Evolutionary conservation across 176 grass and related monocot genomes (phyloP).

Genomic region (Aegilops longissima): DNA sequence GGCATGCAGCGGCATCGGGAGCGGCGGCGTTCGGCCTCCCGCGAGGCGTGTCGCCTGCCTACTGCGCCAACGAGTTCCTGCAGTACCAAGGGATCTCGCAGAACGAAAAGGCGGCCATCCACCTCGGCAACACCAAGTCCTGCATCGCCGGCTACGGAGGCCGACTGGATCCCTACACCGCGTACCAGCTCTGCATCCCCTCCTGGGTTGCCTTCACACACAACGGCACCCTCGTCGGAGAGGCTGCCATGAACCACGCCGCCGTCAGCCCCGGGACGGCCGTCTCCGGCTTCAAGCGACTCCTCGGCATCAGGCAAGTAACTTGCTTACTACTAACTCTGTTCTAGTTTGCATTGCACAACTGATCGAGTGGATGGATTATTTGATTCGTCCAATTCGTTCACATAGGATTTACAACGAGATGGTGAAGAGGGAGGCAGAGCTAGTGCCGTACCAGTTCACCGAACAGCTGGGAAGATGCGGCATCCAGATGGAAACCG

Average conservation of each 20-base stretch:
- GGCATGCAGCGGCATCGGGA: not conserved
- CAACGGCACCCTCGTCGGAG: not conserved
- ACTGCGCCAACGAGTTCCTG: not conserved
- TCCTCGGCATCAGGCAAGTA: not conserved
- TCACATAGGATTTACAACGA: not conserved
- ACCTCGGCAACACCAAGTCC: slow-evolving; percentile 14
- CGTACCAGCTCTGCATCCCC: not conserved
- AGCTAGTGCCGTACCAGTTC: not conserved
- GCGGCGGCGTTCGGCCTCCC: not conserved
- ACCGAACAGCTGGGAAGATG: not conserved
- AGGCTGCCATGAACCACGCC: not conserved
- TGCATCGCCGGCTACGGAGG: slow-evolving; percentile 10
- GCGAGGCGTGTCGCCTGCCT: not conserved
- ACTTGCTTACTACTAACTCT: no score
- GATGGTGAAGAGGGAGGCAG: not conserved
- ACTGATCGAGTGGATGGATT: not conserved
- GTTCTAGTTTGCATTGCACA: no score
- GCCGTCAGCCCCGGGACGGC: slow-evolving; percentile 9
- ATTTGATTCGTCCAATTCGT: not conserved
- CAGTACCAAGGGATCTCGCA: not conserved
- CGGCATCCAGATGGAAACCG: not conserved
- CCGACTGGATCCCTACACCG: not conserved
- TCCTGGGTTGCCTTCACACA: slow-evolving; percentile 1
- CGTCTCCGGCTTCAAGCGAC: not conserved
- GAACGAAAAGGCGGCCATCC: not conserved